Conservation (phyloP, 2,329 filamentous ascomycete species). For the Xylaria sp. region DNA sequence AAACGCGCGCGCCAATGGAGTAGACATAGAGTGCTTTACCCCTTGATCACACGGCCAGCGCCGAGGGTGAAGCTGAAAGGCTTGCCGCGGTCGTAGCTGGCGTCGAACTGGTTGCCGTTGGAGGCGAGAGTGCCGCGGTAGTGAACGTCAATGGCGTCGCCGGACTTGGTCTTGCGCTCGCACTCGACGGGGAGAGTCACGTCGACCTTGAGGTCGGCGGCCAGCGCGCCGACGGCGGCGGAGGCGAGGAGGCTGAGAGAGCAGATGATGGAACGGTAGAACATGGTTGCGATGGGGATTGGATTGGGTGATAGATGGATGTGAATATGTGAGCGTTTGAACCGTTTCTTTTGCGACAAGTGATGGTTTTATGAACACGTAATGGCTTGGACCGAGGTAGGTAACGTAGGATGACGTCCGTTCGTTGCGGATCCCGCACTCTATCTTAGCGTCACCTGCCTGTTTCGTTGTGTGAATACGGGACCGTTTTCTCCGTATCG, state of each 20-base stretch:
- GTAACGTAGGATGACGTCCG: no score
- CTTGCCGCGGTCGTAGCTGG: conserved; percentile 68
- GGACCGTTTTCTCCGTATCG: no score
- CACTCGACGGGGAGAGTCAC: conserved; percentile 70
- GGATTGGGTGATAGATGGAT: background rate
- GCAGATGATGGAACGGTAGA: conserved; percentile 39
- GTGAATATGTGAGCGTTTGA: background rate
- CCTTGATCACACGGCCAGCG: conserved; percentile 78
- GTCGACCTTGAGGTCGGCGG: conserved; percentile 68
- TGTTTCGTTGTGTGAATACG: background rate
- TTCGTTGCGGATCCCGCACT: no score
- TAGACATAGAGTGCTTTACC: conserved; percentile 41
- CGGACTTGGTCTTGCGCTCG: conserved; percentile 67
- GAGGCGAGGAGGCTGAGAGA: conserved; percentile 48
- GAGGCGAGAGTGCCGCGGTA: conserved; percentile 76
- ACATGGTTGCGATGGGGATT: conserved; percentile 36
- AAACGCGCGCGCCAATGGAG: background rate
- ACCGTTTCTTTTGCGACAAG: background rate
- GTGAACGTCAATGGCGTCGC: conserved; percentile 80
- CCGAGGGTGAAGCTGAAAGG: conserved; percentile 81
- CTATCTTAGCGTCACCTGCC: background rate
- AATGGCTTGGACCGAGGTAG: background rate
- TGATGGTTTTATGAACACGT: background rate
- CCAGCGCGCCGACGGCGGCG: conserved; percentile 45
- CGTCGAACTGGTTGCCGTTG: conserved; percentile 77